Base-by-base conservation (phyloP, 2,329 filamentous ascomycete species). In the Fusarium penzigii region DNA sequence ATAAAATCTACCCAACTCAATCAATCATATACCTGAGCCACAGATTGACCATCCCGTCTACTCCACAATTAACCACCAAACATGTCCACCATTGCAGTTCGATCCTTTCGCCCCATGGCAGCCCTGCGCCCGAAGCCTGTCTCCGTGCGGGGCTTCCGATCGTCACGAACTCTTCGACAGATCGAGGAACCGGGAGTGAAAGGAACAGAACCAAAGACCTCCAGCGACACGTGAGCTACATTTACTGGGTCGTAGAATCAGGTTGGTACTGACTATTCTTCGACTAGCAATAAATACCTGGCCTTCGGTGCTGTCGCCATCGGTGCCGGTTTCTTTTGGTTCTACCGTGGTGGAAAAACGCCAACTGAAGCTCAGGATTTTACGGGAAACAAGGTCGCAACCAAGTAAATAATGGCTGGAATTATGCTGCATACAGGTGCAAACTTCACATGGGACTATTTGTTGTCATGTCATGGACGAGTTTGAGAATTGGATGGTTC, bases 271-370 rank as follows among this genome's bases (percentile, higher is more conserved):
- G 20, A 25, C 32, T 36, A 4, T 36, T 36, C 9, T 36, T 14
- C 20, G 20, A 25, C 20, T 41, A 60, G 57, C 9, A 60, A 60
- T 48, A 60, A 60, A 17, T 42, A 44, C 17, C 54, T 60, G 11
- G 57, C 55, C 29, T 39, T 53, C 1, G 57, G 57, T 13, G 57
- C 57, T 14, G 38, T 60, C 29, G 51, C 44, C 17, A 48, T 39
- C 11, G 57, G 48, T n/a, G 48, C 7, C 11, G 55, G 43, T 7
- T 60, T 60, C 48, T 56, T 44, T 42, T 60, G 44, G 48, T 60
- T 60, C 54, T 60, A 60, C 39, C 29, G 48, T 36, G 57, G 57
- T 16, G 57, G 57, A 12, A 60, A 61, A 39, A 25, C 20, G 32
- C 51, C 51, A 17, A 17, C 57, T 5, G n/a, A 29, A 17, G 17